Percentiles rank a stretch among this genome's conserved stretches.
Evolutionary conservation across 495 filamentous ascomycete species (phyloP).

Genomic region (Cercophora newfieldiana): DNA sequence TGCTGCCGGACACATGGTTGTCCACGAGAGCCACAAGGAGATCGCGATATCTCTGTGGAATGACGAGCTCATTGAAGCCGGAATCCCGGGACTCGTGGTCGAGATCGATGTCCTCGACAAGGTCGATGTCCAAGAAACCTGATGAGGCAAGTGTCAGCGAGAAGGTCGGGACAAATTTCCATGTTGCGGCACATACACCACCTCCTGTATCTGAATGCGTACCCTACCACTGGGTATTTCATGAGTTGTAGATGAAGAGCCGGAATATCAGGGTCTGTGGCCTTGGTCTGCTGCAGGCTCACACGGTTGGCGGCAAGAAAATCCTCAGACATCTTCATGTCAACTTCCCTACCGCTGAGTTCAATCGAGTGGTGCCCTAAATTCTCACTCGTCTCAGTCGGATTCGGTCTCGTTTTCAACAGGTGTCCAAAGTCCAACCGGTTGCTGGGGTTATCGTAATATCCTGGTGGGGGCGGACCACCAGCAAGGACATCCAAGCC

Average conservation of each 20-base stretch:
- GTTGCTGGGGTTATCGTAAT: no score
- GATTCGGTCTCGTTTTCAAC: background rate
- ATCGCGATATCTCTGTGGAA: slow-evolving; percentile 33
- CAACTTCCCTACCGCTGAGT: background rate
- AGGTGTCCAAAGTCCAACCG: background rate
- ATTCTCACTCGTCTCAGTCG: background rate
- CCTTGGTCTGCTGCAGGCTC: background rate
- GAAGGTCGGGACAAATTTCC: background rate
- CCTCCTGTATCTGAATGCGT: background rate
- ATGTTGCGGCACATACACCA: slow-evolving; percentile 12
- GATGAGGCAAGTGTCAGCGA: background rate
- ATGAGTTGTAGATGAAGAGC: background rate
- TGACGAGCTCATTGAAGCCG: slow-evolving; percentile 37
- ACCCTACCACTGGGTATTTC: background rate
- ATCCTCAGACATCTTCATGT: background rate
- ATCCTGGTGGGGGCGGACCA: no score
- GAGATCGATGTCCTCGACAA: slow-evolving; percentile 14
- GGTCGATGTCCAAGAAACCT: slow-evolving; percentile 12
- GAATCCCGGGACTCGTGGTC: background rate
- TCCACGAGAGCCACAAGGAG: slow-evolving; percentile 39
- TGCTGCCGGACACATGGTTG: slow-evolving; percentile 31
- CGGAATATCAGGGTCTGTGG: background rate
- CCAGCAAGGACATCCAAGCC: no score
- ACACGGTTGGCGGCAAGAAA: background rate
- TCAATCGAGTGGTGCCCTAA: background rate